A percentile compares a stretch with the other conserved stretches of the same genome.
phyloP scores from a whole-genome alignment of 495 filamentous ascomycete species.

The Umbilicaria muhlenbergii region DNA sequence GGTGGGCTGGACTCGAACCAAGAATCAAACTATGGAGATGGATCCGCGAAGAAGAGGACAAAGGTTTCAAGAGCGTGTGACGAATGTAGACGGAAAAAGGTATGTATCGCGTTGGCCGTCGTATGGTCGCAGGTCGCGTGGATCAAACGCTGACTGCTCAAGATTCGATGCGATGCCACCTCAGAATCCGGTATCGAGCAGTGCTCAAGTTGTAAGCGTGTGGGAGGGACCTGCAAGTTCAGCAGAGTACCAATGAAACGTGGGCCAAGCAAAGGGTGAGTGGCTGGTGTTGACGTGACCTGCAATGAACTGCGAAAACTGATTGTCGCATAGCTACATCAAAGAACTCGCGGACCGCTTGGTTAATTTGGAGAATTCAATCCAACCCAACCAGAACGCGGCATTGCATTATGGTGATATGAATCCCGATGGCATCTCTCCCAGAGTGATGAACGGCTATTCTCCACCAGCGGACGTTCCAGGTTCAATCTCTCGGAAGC shows the following conservation, averaged over 20 bases:
- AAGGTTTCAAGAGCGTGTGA: constrained; percentile 93
- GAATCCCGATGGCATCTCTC: constrained; percentile 24
- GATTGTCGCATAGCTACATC: constrained; percentile 53
- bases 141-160: constrained; percentile 11
- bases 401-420: not conserved
- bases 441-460: constrained; percentile 31
- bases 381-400: constrained; percentile 24
- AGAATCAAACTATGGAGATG: constrained; percentile 37
- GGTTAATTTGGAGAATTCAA: constrained; percentile 57
- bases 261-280: constrained; percentile 86
- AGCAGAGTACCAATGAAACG: constrained; percentile 90
- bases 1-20: constrained; percentile 36
- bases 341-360: constrained; percentile 88
- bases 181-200: constrained; percentile 63
- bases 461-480: constrained; percentile 27
- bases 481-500: constrained; percentile 29
- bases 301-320: constrained; percentile 4
- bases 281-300: not conserved
- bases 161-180: constrained; percentile 84
- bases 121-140: not conserved
- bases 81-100: constrained; percentile 90
- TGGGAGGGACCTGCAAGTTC: constrained; percentile 66
- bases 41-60: constrained; percentile 61
- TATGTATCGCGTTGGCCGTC: constrained; percentile 15
- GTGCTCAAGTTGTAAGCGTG: constrained; percentile 75